A percentile compares a stretch with the other conserved stretches of the same genome.
Evolutionary conservation across 768 basidiomycete genomes (phyloP).

Genomic region (Podaxis sp.): DNA sequence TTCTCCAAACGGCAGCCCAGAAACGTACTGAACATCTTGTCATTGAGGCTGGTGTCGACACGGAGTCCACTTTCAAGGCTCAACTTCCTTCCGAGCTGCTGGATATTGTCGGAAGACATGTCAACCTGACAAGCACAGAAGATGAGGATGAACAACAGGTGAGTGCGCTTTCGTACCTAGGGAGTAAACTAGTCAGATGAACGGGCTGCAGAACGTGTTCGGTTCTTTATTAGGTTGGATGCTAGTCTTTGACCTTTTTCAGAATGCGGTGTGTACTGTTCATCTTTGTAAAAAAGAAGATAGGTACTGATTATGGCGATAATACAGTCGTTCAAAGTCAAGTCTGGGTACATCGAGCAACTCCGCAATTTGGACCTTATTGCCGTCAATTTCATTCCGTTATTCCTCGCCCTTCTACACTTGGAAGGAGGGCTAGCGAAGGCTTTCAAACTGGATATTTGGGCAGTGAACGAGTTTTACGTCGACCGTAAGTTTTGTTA

Average conservation of each 20-base stretch:
- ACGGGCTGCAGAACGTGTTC: constrained; percentile 42
- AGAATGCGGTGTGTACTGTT: constrained; percentile 64
- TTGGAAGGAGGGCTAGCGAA: constrained; percentile 66
- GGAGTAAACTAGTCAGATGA: not conserved
- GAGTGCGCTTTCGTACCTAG: constrained; percentile 6
- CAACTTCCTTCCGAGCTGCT: constrained; percentile 69
- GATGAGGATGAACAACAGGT: constrained; percentile 39
- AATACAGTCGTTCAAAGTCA: constrained; percentile 81
- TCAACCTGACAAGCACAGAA: constrained; percentile 39
- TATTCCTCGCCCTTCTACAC: constrained; percentile 62
- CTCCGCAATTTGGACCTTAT: constrained; percentile 72
- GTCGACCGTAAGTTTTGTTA: constrained; percentile 56
- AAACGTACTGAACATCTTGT: constrained; percentile 82
- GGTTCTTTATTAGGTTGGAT: constrained; percentile 86
- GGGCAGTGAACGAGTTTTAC: constrained; percentile 84
- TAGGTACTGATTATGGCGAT: not conserved
- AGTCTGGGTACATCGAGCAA: constrained; percentile 84
- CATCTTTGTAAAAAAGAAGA: not conserved
- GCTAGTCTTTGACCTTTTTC: constrained; percentile 83
- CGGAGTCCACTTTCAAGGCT: constrained; percentile 51
- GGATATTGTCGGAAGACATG: constrained; percentile 51
- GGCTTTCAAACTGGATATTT: constrained; percentile 79
- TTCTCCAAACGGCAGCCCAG: constrained; percentile 68
- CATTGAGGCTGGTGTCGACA: constrained; percentile 82
- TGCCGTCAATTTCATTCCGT: constrained; percentile 64